Conservation (phyloP, 257 asterid species). For the Nicotiana undulata region DNA sequence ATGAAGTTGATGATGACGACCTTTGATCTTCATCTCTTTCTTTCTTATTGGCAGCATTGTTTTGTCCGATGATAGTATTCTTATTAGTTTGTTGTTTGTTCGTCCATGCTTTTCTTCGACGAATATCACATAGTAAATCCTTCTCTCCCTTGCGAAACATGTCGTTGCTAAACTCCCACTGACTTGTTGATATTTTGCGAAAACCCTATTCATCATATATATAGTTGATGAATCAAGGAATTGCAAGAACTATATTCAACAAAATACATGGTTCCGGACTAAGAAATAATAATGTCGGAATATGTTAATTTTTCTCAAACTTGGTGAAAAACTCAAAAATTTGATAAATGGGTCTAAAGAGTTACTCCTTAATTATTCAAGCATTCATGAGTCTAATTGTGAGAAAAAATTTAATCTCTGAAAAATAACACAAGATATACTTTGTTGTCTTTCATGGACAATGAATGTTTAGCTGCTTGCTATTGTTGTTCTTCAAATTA, state of each 20-base stretch:
- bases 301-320: not conserved
- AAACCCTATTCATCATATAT: conserved; percentile 46
- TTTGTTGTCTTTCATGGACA: not conserved
- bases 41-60: not conserved
- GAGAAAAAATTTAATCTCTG: not conserved
- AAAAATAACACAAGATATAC: not conserved
- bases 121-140: conserved; percentile 57
- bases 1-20: conserved; percentile 56
- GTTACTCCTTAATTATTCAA: not conserved
- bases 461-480: not conserved
- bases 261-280: not conserved
- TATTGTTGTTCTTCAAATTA: not conserved
- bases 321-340: not conserved
- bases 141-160: conserved; percentile 62
- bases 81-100: conserved; percentile 31
- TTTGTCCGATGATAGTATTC: not conserved
- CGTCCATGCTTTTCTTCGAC: conserved; percentile 61
- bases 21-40: conserved; percentile 49
- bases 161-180: conserved; percentile 86
- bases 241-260: not conserved
- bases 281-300: not conserved
- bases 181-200: conserved; percentile 57
- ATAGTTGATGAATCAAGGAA: not conserved
- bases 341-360: not conserved
- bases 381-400: not conserved